These are phyloP conservation scores for Schizonepeta tenuifolia DNA, from an alignment of 257 asterid genomes.

Conservation along the genomic window DNA sequence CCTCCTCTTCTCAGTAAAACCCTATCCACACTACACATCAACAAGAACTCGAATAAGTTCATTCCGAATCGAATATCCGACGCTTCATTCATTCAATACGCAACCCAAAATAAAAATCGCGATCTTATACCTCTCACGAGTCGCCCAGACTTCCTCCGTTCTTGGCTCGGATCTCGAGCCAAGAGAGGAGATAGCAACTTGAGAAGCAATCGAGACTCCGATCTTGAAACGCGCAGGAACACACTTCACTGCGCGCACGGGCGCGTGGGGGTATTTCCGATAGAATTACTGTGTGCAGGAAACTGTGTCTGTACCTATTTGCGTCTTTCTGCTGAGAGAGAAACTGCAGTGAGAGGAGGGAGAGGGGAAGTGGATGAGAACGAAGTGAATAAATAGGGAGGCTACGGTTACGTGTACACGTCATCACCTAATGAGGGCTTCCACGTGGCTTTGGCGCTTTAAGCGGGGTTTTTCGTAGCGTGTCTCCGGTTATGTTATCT, in stretches of 20 bases:
- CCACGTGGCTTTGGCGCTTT: constrained; percentile 61
- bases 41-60: not conserved
- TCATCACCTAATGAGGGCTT: constrained; percentile 42
- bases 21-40: constrained; percentile 38
- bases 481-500: constrained; percentile 26
- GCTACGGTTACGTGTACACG: constrained; percentile 60
- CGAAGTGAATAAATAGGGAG: constrained; percentile 61
- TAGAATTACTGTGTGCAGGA: constrained; percentile 33
- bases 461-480: constrained; percentile 28
- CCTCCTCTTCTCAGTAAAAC: constrained; percentile 45
- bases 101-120: not conserved
- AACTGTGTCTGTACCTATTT: constrained; percentile 25
- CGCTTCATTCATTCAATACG: constrained; percentile 8
- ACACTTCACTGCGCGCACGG: constrained; percentile 37
- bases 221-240: constrained; percentile 42
- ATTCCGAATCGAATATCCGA: constrained; percentile 9
- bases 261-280: constrained; percentile 16
- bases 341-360: constrained; percentile 39
- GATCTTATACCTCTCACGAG: constrained; percentile 40
- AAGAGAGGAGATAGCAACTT: constrained; percentile 53
- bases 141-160: constrained; percentile 46
- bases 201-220: constrained; percentile 50
- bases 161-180: constrained; percentile 99
- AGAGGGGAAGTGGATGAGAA: constrained; percentile 41
- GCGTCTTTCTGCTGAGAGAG: constrained; percentile 20